Evolutionary conservation across 352 stramenopile genomes (phyloP).

Genomic region (Halophytophthora polymorphica): DNA sequence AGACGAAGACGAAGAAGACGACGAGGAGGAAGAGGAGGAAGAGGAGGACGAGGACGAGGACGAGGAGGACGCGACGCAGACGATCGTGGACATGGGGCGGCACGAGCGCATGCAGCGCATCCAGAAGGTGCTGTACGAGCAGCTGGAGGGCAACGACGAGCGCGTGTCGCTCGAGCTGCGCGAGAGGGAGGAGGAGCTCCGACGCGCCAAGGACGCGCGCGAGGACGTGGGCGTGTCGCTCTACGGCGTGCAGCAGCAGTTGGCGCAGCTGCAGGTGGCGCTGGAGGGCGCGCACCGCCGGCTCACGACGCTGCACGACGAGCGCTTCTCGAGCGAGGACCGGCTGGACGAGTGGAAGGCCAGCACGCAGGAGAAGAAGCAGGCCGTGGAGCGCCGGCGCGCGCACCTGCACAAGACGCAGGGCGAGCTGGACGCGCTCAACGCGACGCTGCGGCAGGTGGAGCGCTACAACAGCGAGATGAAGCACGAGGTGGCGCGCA

Average conservation of each 20-base stretch:
- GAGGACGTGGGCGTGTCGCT: slow-evolving; percentile 91
- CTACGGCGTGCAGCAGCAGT: slow-evolving; percentile 94
- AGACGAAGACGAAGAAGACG: slow-evolving; percentile 31
- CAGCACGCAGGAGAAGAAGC: slow-evolving; percentile 56
- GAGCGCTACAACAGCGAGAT: slow-evolving; percentile 95
- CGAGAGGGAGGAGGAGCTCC: slow-evolving; percentile 75
- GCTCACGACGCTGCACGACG: slow-evolving; percentile 59
- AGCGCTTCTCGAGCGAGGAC: slow-evolving; percentile 68
- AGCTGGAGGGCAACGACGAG: slow-evolving; percentile 74
- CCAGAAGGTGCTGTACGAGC: slow-evolving; percentile 81
- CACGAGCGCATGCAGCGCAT: slow-evolving; percentile 82
- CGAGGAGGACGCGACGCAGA: slow-evolving; percentile 62
- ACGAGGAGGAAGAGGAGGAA: slow-evolving; percentile 36
- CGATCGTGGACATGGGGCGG: slow-evolving; percentile 78
- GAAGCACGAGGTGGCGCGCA: slow-evolving; percentile 92
- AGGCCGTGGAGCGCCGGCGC: slow-evolving; percentile 51
- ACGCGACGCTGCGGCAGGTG: slow-evolving; percentile 82
- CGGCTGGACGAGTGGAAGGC: slow-evolving; percentile 72
- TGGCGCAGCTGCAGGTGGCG: slow-evolving; percentile 89
- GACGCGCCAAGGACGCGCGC: slow-evolving; percentile 59
- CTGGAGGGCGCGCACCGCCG: slow-evolving; percentile 84
- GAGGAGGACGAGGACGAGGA: slow-evolving; percentile 58
- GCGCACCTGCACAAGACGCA: slow-evolving; percentile 83
- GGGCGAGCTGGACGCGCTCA: slow-evolving; percentile 86
- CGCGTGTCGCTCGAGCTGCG: slow-evolving; percentile 68